phyloP scores from a whole-genome alignment of 139 green algal genomes.

The Spirogloea muscicola region DNA sequence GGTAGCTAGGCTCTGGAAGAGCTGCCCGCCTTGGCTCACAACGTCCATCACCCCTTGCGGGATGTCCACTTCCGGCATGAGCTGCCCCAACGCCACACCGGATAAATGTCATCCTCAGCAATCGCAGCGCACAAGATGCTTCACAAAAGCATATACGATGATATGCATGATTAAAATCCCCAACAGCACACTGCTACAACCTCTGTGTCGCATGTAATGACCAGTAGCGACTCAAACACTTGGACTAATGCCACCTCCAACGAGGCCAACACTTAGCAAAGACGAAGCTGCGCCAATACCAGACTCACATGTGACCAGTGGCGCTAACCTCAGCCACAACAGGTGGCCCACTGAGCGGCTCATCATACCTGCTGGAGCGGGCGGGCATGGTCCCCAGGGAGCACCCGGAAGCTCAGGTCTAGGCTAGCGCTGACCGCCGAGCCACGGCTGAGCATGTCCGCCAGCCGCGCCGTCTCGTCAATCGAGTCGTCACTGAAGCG shows the following conservation, averaged over 20 bases:
- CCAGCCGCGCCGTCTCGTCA: conserved; percentile 77
- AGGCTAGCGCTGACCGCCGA: conserved; percentile 34
- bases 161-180: no score
- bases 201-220: no score
- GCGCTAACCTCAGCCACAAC: background rate
- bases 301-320: background rate
- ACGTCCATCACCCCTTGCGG: conserved; percentile 6
- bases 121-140: no score
- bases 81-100: no score
- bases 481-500: conserved; percentile 82
- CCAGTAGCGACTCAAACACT: no score
- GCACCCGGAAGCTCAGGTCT: conserved; percentile 69
- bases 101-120: no score
- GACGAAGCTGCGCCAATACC: background rate
- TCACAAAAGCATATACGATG: no score
- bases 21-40: background rate
- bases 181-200: no score
- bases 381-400: conserved; percentile 76
- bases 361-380: conserved; percentile 67
- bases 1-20: conserved; percentile 13
- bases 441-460: conserved; percentile 56
- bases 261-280: conserved; percentile 5
- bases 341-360: background rate
- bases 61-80: no score
- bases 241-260: no score